Base-by-base conservation (phyloP, 805 yeast species). In the Metschnikowia chrysomelidarum region DNA sequence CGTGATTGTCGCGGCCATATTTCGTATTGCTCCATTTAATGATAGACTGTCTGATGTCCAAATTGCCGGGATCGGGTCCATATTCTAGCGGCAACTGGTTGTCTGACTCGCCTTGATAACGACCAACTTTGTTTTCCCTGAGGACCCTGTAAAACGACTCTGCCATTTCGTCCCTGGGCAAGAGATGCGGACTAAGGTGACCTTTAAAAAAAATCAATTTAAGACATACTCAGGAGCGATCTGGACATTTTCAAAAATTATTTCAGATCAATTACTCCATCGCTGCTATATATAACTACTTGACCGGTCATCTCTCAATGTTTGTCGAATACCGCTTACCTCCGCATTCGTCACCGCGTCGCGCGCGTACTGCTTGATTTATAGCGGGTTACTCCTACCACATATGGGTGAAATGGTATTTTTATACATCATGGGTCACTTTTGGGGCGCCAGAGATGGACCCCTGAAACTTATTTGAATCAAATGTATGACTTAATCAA, bases 21-120 rank as follows among this genome's bases (percentile, higher is more conserved):
- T 59, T 56, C 14, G 55, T 50, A 40, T 74, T 72, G 30, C 69
- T 67, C 78, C 91, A 83, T 2, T 66, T 41, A 7, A 78, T 68
- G 12, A 88, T 65, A 8, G 68, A 56, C 4, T 60, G 44, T 33
- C 96, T 71, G 4, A 82, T 87, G 57, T 78, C 76, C 3, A 59
- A 48, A 20, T 91, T 78, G 2, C 97, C 97, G 20, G 76, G 78
- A 57, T 88, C 95, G 4, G 91, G 71, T 2, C 96, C 97, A 57
- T 88, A 88, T 4, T 79, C 76, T 47, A 88, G 67, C 0, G 97
- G 96, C 56, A 84, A 93, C 45, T 84, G 68, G 43, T 80, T 75
- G 10, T 47, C 30, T 3, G 62, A 50, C 25, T 62, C 73, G 6
- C 54, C 50, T n/a, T 78, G 78, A 38, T 71, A 78, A n/a, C n/a